A percentile compares a stretch with the other conserved stretches of the same genome.
Evolutionary conservation across 495 filamentous ascomycete species (phyloP).

Genomic region (Penicillium subrubescens): DNA sequence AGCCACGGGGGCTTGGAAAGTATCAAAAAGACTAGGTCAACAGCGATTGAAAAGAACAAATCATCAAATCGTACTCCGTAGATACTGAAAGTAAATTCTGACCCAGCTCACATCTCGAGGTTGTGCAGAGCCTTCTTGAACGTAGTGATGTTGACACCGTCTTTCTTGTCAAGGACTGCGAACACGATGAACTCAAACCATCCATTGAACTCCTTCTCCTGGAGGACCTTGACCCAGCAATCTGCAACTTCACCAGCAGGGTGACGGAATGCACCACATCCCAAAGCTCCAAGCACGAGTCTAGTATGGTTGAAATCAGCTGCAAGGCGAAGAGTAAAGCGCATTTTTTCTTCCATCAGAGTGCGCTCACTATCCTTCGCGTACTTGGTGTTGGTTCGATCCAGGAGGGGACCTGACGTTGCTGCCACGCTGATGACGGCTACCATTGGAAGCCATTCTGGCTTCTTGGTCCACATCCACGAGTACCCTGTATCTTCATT

Average conservation of each 20-base stretch:
- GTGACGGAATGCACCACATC: slow-evolving; percentile 66
- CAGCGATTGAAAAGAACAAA: background rate
- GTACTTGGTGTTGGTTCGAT: slow-evolving; percentile 29
- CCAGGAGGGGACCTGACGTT: slow-evolving; percentile 46
- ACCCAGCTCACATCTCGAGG: background rate
- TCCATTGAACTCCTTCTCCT: slow-evolving; percentile 54
- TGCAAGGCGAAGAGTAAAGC: slow-evolving; percentile 56
- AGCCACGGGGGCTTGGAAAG: background rate
- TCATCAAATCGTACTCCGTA: background rate
- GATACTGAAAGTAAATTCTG: background rate
- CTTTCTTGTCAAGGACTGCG: slow-evolving; percentile 33
- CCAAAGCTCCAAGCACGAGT: slow-evolving; percentile 66
- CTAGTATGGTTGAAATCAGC: slow-evolving; percentile 51
- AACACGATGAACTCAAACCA: slow-evolving; percentile 41
- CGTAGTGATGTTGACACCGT: slow-evolving; percentile 50
- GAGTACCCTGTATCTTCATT: slow-evolving; percentile 41
- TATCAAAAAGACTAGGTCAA: background rate
- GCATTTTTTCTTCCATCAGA: slow-evolving; percentile 59
- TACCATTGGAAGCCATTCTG: slow-evolving; percentile 48
- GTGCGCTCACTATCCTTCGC: slow-evolving; percentile 43
- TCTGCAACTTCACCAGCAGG: slow-evolving; percentile 62
- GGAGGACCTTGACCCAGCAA: slow-evolving; percentile 61
- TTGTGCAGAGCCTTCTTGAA: slow-evolving; percentile 51
- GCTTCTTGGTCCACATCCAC: slow-evolving; percentile 38
- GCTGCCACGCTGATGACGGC: slow-evolving; percentile 63